Evolutionary conservation across 83 land plant genomes (phyloP).

Genomic region (Isoetes engelmannii): DNA sequence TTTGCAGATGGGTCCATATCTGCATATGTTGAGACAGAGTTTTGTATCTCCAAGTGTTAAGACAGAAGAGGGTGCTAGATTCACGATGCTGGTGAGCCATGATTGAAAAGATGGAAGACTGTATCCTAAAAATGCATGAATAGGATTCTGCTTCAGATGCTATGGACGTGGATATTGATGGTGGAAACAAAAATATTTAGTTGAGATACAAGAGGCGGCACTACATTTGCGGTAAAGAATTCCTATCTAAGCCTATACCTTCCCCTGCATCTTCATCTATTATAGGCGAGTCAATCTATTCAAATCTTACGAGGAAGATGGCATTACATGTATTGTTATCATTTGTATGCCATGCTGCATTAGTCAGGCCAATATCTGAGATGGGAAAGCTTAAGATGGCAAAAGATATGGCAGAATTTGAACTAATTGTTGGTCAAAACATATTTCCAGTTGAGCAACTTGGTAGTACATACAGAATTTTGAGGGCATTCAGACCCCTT

Average conservation of each 20-base stretch:
- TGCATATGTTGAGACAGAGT: no score
- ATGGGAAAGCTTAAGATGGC: slow-evolving; percentile 87
- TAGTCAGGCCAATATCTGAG: slow-evolving; percentile 94
- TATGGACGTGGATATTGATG: slow-evolving; percentile 60
- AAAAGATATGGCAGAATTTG: slow-evolving; percentile 93
- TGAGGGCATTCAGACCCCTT: slow-evolving; percentile 77
- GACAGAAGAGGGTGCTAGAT: no score
- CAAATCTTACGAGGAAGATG: slow-evolving; percentile 74
- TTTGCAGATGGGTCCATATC: no score
- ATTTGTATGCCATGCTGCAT: slow-evolving; percentile 85
- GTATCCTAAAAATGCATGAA: slow-evolving; percentile 83
- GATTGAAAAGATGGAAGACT: slow-evolving; percentile 83
- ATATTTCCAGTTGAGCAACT: slow-evolving; percentile 94
- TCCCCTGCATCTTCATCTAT: slow-evolving; percentile 31
- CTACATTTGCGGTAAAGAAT: slow-evolving; percentile 80
- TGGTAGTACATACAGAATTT: slow-evolving; percentile 88
- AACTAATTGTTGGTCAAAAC: slow-evolving; percentile 83
- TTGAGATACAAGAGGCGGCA: slow-evolving; percentile 69
- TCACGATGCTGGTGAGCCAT: no score
- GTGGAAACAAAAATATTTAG: slow-evolving; percentile 75
- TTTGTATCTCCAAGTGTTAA: no score
- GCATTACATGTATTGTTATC: slow-evolving; percentile 75
- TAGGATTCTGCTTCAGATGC: slow-evolving; percentile 57
- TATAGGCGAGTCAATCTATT: slow-evolving; percentile 61
- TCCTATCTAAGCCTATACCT: slow-evolving; percentile 72